Conservation (phyloP, 495 filamentous ascomycete species). For the Hypoxylon perforatum region DNA sequence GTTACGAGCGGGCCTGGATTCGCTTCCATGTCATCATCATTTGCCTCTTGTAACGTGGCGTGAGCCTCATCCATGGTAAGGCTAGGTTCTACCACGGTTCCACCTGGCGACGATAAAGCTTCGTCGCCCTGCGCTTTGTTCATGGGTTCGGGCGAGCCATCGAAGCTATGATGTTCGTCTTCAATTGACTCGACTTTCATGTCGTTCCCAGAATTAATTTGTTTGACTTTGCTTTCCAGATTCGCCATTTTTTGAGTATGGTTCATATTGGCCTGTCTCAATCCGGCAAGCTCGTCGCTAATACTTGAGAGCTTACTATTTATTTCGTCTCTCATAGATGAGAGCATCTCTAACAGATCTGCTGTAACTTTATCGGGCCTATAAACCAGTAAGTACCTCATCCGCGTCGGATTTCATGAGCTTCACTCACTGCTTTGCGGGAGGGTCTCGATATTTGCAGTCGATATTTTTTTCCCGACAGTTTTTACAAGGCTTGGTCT, state of each 20-base stretch:
- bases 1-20: conserved; percentile 57
- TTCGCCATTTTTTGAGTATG: conserved; percentile 40
- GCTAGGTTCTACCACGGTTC: conserved; percentile 42
- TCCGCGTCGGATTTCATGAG: neutral
- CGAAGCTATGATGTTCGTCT: conserved; percentile 40
- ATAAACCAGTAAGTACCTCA: conserved; percentile 34
- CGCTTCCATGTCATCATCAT: conserved; percentile 56
- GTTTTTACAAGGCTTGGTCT: conserved; percentile 69
- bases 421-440: conserved; percentile 70
- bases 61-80: conserved; percentile 46
- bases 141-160: conserved; percentile 27
- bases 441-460: conserved; percentile 74
- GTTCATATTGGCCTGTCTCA: conserved; percentile 22
- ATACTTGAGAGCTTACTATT: conserved; percentile 32
- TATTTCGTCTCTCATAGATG: conserved; percentile 48
- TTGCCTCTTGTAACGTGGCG: conserved; percentile 48
- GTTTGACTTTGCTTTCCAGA: conserved; percentile 35
- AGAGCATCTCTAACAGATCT: conserved; percentile 59
- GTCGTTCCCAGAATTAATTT: conserved; percentile 36
- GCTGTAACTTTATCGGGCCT: conserved; percentile 65
- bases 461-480: conserved; percentile 67
- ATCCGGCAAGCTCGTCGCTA: conserved; percentile 24
- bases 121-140: conserved; percentile 40
- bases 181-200: conserved; percentile 48
- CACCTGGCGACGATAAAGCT: conserved; percentile 41